Conservation (phyloP, 2,329 filamentous ascomycete species). For the Botrytis tulipae region DNA sequence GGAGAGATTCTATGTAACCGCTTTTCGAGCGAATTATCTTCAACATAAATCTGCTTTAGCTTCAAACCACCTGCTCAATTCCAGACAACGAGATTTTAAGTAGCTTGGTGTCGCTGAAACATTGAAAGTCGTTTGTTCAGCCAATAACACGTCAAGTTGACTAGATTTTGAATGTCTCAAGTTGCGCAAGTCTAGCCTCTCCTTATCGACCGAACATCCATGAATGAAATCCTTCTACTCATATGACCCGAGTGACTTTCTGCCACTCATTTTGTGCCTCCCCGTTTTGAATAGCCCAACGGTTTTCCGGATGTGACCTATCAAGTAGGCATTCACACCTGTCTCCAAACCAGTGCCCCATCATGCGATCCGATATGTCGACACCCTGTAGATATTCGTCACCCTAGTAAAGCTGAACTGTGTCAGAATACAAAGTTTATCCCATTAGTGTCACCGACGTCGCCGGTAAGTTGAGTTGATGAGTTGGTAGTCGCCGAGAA, state of each 20-base stretch:
- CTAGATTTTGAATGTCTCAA: background rate
- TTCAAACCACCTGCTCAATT: background rate
- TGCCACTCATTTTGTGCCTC: conserved; percentile 9
- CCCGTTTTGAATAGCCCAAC: background rate
- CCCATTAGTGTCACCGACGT: background rate
- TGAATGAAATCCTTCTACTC: background rate
- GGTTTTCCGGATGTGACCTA: background rate
- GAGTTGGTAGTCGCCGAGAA: background rate
- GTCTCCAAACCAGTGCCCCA: background rate
- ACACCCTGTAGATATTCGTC: background rate
- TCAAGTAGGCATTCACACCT: background rate
- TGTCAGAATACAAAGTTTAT: no score
- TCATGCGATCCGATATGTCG: background rate
- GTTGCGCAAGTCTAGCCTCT: background rate
- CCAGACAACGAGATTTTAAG: background rate
- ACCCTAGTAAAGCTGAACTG: background rate
- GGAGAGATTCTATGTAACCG: background rate
- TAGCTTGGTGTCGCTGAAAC: background rate
- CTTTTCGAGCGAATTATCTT: background rate
- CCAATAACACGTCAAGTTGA: background rate
- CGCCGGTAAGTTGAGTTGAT: background rate
- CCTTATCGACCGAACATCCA: background rate
- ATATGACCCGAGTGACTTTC: conserved; percentile 3
- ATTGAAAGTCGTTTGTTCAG: background rate
- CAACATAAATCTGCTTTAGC: background rate